A percentile compares a stretch with the other conserved stretches of the same genome.
phyloP scores from a whole-genome alignment of 225 moss, liverwort and hornwort species.

The Marchantia polymorpha region DNA sequence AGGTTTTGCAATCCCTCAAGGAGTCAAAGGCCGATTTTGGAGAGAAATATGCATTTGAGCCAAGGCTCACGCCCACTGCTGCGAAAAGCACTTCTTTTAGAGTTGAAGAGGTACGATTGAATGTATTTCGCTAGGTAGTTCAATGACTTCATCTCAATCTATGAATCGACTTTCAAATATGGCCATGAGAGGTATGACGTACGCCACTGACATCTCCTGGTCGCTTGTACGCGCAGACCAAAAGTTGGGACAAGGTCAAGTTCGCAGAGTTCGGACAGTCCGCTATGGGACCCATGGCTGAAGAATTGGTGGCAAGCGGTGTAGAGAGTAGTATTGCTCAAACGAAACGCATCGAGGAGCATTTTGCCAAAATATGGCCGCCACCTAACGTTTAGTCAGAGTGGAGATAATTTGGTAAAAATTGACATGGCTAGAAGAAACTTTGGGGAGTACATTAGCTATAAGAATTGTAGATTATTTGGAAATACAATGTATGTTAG shows the following conservation, averaged over 20 bases:
- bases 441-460: no score
- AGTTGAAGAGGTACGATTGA: slow-evolving; percentile 56
- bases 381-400: slow-evolving; percentile 66
- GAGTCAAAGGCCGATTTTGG: slow-evolving; percentile 67
- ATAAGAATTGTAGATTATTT: no score
- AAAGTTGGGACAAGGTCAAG: slow-evolving; percentile 65
- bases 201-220: background rate
- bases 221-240: slow-evolving; percentile 33
- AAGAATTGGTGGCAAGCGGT: slow-evolving; percentile 55
- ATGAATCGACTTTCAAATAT: no score
- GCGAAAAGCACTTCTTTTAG: slow-evolving; percentile 43
- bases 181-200: no score
- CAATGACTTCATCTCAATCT: background rate
- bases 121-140: no score
- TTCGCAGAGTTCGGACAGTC: slow-evolving; percentile 35
- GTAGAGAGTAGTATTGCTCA: slow-evolving; percentile 58
- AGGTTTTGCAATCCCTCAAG: slow-evolving; percentile 73
- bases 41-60: slow-evolving; percentile 78
- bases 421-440: no score
- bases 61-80: slow-evolving; percentile 48
- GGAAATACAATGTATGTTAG: no score
- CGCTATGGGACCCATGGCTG: slow-evolving; percentile 63
- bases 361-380: slow-evolving; percentile 91
- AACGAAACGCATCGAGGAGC: slow-evolving; percentile 64
- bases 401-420: no score